Base-by-base conservation (phyloP, 2,329 filamentous ascomycete genomes). In the Exophiala mesophila region DNA sequence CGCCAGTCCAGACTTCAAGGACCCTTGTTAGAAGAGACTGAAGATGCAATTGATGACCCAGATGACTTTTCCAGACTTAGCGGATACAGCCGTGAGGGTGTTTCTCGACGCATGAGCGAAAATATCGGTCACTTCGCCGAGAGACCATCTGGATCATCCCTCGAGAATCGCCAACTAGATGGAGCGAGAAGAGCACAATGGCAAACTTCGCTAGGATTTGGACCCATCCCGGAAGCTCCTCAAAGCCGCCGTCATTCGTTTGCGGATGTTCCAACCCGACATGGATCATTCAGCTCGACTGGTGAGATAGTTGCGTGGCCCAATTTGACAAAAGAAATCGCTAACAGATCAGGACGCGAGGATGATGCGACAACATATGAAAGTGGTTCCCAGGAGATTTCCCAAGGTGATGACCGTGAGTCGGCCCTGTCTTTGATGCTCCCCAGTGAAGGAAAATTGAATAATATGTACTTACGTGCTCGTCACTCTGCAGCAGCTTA, bases 171-270 rank as follows among this genome's bases (percentile, higher is more conserved):
- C 41, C 59, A 61, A 8, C 52, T 71, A 12, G 70, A 72, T 10
- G 69, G 62, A 54, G 58, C 68, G 35, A 65, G 66, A 41, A 70
- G 69, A 54, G 66, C 64, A 31, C 68, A 73, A 41, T 73, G 70
- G 70, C 69, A 72, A 48, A 72, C 69, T 12, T 69, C 68, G 3
- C 63, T 72, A 19, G 69, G 68, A 9, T 73, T 73, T 53, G 66
- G 68, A 18, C 59, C 67, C 40, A 58, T 69, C 31, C 55, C 61
- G 23, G 70, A 72, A 46, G 58, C 66, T 17, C 64, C 70, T 20
- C 70, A 73, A 50, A 73, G 70, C 49, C 67, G 70, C 26, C 68
- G 70, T 15, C 70, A 73, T 54, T 73, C 70, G 12, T 72, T 73
- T 45, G 70, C 70, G 19, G 70, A 73, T 47, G 66, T 73, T 31